Evolutionary conservation across 441 rosid genomes (phyloP), one percentile per base, ranked within the genome.

Genomic region (Adansonia gregorii): DNA sequence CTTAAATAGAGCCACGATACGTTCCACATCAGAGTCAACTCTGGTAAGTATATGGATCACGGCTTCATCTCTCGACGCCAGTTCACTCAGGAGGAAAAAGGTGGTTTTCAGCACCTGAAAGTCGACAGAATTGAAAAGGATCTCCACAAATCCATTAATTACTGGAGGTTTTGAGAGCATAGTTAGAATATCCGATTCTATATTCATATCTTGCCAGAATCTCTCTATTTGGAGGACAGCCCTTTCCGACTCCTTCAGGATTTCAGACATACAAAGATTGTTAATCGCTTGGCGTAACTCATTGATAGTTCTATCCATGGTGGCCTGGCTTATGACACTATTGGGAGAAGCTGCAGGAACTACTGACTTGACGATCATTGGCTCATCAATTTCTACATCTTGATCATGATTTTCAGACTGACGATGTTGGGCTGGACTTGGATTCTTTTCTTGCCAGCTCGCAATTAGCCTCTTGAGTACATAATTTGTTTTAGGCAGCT

Each of bases 391-490:
- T 72, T 79, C 82, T 59, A 68, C 73, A 15, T 31, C 78, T 0
- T 52, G 79, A 45, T 31, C 39, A 31, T 6, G 78, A 70, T 75
- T 76, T 69, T 82, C 83, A 6, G 82, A 70, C 64, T 45, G 86
- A 31, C 39, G 39, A 73, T 20, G 45, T 20, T 60, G 78, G 27
- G 59, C 12, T 8, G 78, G 67, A 58, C 79, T 81, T 3, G 89
- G 89, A 75, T 90, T 81, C 80, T 78, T 80, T 15, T 88, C 92
- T 78, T 78, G 82, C 97, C 97, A 92, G 76, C 90, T 86, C 5
- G 84, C 92, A 11, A 92, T 88, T 3, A 92, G 92, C 84, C 97
- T 86, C 82, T 90, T 90, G 17, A 92, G 92, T 2, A 90, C 94
- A 54, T 89, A 90, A 78, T 92, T 92, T 39, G 94, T 86, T 76